Base-by-base conservation (phyloP, 164 flowering plant species). In the Houttuynia cordata region DNA sequence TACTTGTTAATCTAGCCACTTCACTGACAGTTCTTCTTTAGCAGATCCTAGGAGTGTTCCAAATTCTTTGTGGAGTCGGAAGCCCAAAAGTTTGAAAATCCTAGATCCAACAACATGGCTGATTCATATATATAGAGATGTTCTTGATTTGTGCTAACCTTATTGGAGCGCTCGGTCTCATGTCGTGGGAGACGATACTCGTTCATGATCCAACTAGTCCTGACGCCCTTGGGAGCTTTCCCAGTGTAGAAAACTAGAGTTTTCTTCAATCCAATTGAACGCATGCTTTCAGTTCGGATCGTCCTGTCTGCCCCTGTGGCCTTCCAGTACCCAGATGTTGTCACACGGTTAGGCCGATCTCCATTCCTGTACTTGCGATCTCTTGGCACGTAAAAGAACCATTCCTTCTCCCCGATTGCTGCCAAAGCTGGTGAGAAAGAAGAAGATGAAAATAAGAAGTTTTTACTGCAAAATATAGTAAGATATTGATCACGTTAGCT, bases 231-330 rank as follows among this genome's bases (percentile, higher is more conserved):
- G 0, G 98, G 98, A 51, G 97, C 98, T 53, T 92, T 92, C 19
- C 98, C 98, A 14, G 96, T 80, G 83, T 92, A 92, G 79, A 92
- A 92, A 62, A 92, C 98, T 34, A 92, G 86, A 68, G 98, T 92
- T 73, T 92, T 92, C 82, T 92, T 92, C 12, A 92, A 71, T 51
- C 98, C 98, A 60, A 92, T 89, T 1, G 96, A 74, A 22, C 80
- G 52, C 22, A 66, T 66, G 54, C 64, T 78, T 51, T 92, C 96
- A 17, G 71, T 76, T 58, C 85, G 68, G 51, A 92, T 89, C 91
- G 84, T 86, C 39, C 98, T 67, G 65, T 92, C 98, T 0, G 98
- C 98, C 22, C 98, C 98, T 0, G 98, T 92, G 0, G 98, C 98
- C 73, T 92, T 92, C 98, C 98, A 92, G 64, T 92, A 92, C 8